These are phyloP conservation scores for Neoarthrinium moseri DNA, from an alignment of 2,329 filamentous ascomycete species.

Conservation along the genomic window DNA sequence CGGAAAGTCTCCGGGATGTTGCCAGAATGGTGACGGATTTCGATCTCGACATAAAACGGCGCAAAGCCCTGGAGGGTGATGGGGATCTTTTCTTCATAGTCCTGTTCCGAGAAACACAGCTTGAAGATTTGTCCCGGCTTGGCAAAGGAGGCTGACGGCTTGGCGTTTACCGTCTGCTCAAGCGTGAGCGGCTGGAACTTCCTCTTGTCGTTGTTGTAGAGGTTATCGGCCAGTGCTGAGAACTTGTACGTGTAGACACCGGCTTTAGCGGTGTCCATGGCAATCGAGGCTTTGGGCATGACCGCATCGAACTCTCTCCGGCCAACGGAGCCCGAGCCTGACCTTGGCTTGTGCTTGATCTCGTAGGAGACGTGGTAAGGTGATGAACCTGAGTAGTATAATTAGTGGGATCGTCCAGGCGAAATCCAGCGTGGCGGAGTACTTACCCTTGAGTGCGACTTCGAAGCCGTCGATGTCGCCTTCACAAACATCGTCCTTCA, in stretches of 20 bases:
- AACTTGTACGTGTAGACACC: conserved; percentile 88
- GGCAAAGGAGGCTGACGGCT: conserved; percentile 77
- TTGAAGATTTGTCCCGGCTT: conserved; percentile 93
- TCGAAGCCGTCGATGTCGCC: conserved; percentile 91
- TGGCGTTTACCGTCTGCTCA: conserved; percentile 80
- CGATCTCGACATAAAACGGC: conserved; percentile 88
- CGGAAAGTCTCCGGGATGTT: conserved; percentile 77
- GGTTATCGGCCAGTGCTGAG: conserved; percentile 75
- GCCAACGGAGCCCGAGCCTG: conserved; percentile 63
- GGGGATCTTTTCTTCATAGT: conserved; percentile 82
- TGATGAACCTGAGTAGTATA: conserved; percentile 59
- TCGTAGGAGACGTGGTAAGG: conserved; percentile 85
- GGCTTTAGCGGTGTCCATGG: conserved; percentile 81
- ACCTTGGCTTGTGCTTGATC: conserved; percentile 68
- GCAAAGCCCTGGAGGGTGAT: conserved; percentile 79
- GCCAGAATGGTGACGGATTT: conserved; percentile 87
- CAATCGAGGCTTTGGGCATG: conserved; percentile 72
- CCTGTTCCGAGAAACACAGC: conserved; percentile 84
- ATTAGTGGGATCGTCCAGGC: conserved; percentile 9
- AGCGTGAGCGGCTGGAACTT: conserved; percentile 67
- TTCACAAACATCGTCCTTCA: conserved; percentile 86
- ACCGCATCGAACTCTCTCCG: conserved; percentile 75
- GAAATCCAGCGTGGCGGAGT: neutral
- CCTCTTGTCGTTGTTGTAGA: conserved; percentile 74
- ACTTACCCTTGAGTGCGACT: conserved; percentile 71